phyloP scores from a whole-genome alignment of 2,329 filamentous ascomycete genomes.

The Beauveria scarabaeidicola region DNA sequence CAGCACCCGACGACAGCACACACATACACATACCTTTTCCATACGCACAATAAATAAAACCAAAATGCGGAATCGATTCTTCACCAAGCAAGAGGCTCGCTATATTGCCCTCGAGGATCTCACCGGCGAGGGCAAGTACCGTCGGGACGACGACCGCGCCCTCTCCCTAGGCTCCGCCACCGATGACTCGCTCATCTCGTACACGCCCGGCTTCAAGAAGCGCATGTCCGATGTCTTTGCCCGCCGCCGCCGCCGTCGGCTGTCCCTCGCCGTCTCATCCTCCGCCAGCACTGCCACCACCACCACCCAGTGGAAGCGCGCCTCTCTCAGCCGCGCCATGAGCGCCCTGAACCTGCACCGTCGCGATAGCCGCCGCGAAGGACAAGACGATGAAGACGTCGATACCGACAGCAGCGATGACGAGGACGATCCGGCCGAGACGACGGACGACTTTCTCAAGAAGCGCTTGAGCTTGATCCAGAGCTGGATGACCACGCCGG shows the following conservation, averaged over 20 bases:
- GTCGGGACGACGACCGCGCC: neutral
- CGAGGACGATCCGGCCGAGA: neutral
- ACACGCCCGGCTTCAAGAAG: constrained; percentile 1
- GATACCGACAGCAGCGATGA: neutral
- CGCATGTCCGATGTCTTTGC: constrained; percentile 7
- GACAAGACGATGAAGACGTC: neutral
- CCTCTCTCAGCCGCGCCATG: neutral
- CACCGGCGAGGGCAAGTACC: constrained; percentile 1
- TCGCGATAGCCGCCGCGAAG: neutral
- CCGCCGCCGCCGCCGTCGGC: neutral
- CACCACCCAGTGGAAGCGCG: neutral
- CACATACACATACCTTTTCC: neutral
- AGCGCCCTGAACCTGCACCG: neutral
- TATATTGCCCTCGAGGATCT: constrained; percentile 9
- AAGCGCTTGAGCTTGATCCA: neutral
- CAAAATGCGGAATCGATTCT: constrained; percentile 2
- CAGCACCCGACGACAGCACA: neutral
- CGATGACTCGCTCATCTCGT: neutral
- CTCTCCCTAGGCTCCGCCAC: neutral
- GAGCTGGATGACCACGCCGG: neutral
- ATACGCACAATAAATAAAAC: neutral
- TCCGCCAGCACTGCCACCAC: neutral
- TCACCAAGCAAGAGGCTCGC: neutral
- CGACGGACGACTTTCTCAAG: neutral
- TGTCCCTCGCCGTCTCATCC: neutral